Percentiles rank a stretch among this genome's conserved stretches.
Conservation (phyloP, 2,329 filamentous ascomycete species). For the Pseudocercospora pini-densiflorae region DNA sequence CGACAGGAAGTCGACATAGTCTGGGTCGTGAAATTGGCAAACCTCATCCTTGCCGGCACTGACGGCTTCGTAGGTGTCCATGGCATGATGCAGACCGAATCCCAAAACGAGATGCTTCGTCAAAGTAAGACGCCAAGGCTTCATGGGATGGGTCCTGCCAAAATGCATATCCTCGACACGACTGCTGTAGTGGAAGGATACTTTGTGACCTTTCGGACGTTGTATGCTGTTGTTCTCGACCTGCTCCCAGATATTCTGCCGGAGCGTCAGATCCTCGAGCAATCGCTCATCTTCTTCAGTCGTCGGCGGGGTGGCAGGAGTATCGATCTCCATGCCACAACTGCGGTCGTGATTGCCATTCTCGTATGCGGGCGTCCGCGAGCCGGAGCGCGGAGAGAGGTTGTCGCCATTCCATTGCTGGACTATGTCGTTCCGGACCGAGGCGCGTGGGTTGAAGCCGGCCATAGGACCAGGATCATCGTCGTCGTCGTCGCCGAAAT, state of each 20-base stretch:
- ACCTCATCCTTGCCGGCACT: slow-evolving; percentile 87
- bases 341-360: slow-evolving; percentile 11
- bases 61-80: slow-evolving; percentile 90
- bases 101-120: slow-evolving; percentile 94
- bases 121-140: slow-evolving; percentile 94
- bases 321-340: slow-evolving; percentile 26
- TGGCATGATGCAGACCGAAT: slow-evolving; percentile 94
- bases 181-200: slow-evolving; percentile 95
- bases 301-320: slow-evolving; percentile 44
- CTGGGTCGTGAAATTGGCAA: slow-evolving; percentile 80
- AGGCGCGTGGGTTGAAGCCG: slow-evolving; percentile 30
- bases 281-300: slow-evolving; percentile 54
- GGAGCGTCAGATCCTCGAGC: slow-evolving; percentile 45
- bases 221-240: slow-evolving; percentile 70
- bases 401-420: slow-evolving; percentile 34
- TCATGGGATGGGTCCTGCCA: slow-evolving; percentile 97
- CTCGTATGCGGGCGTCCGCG: slow-evolving; percentile 21
- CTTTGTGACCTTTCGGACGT: slow-evolving; percentile 81
- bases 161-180: slow-evolving; percentile 97
- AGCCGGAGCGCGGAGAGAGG: slow-evolving; percentile 24
- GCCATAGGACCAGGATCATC: slow-evolving; percentile 27
- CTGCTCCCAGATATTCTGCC: slow-evolving; percentile 57
- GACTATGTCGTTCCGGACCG: slow-evolving; percentile 36
- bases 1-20: slow-evolving; percentile 87
- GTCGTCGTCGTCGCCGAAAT: background rate